phyloP scores from a whole-genome alignment of 805 yeast species.

The Cyberlindnera xishuangbannaensis region DNA sequence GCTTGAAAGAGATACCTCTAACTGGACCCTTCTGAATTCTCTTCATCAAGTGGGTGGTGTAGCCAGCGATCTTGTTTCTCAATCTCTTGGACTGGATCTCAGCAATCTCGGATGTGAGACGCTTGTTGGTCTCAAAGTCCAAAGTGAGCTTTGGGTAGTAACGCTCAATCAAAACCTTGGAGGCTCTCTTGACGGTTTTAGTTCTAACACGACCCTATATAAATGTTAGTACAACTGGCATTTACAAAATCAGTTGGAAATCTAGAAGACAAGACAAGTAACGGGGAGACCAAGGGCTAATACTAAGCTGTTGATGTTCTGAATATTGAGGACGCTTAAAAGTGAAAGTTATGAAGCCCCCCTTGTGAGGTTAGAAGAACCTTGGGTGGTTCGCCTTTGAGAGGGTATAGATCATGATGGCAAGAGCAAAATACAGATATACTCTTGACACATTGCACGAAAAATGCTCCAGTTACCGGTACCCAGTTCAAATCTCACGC shows the following conservation, averaged over 20 bases:
- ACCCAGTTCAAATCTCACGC: too few relatives aligned
- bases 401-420: too few relatives aligned
- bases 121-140: constrained; percentile 99
- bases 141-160: constrained; percentile 99
- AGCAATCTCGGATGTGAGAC: constrained; percentile 97
- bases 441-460: too few relatives aligned
- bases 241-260: too few relatives aligned
- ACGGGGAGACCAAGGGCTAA: background rate
- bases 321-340: too few relatives aligned
- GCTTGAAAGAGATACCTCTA: constrained; percentile 99
- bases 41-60: constrained; percentile 99
- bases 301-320: too few relatives aligned
- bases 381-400: too few relatives aligned
- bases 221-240: constrained; percentile 18
- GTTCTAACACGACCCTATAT: constrained; percentile 99
- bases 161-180: constrained; percentile 98
- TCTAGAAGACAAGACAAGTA: too few relatives aligned
- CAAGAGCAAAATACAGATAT: too few relatives aligned
- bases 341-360: too few relatives aligned
- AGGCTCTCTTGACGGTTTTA: constrained; percentile 99
- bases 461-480: too few relatives aligned
- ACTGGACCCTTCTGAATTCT: constrained; percentile 99
- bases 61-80: constrained; percentile 99
- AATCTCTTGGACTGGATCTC: constrained; percentile 99
- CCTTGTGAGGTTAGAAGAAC: too few relatives aligned